phyloP scores from a whole-genome alignment of 2,329 filamentous ascomycete species.

The Cercospora citrullina region DNA sequence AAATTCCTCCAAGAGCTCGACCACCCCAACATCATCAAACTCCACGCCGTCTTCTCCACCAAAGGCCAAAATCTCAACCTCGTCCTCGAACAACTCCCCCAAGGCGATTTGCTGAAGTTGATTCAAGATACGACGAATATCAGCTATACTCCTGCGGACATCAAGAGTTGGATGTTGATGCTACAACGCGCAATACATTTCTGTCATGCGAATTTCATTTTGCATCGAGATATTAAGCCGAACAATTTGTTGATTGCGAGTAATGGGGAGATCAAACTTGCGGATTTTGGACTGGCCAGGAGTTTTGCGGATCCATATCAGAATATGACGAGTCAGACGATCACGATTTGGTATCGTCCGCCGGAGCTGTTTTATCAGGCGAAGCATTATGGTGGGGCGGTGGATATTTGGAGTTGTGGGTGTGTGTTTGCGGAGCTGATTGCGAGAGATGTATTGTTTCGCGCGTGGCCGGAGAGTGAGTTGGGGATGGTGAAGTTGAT shows the following conservation, averaged over 20 bases:
- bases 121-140: constrained; percentile 80
- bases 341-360: constrained; percentile 95
- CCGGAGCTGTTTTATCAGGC: constrained; percentile 92
- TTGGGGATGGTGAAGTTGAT: constrained; percentile 84
- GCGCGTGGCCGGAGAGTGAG: constrained; percentile 71
- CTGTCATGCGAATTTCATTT: constrained; percentile 89
- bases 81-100: constrained; percentile 87
- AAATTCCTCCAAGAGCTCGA: constrained; percentile 91
- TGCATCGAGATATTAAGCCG: constrained; percentile 98
- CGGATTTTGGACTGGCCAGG: constrained; percentile 94
- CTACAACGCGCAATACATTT: constrained; percentile 90
- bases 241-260: constrained; percentile 96
- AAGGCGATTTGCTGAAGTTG: constrained; percentile 92
- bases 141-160: constrained; percentile 81
- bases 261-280: constrained; percentile 90
- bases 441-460: constrained; percentile 75
- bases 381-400: constrained; percentile 81
- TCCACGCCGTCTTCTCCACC: constrained; percentile 89
- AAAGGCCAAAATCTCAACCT: constrained; percentile 97
- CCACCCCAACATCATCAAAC: constrained; percentile 92
- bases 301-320: constrained; percentile 82
- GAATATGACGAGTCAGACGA: constrained; percentile 90
- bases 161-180: constrained; percentile 99
- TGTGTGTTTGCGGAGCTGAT: constrained; percentile 91
- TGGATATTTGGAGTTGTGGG: constrained; percentile 93